Base-by-base conservation (phyloP, 2,329 filamentous ascomycete species). In the Trichophyton schoenleinii region DNA sequence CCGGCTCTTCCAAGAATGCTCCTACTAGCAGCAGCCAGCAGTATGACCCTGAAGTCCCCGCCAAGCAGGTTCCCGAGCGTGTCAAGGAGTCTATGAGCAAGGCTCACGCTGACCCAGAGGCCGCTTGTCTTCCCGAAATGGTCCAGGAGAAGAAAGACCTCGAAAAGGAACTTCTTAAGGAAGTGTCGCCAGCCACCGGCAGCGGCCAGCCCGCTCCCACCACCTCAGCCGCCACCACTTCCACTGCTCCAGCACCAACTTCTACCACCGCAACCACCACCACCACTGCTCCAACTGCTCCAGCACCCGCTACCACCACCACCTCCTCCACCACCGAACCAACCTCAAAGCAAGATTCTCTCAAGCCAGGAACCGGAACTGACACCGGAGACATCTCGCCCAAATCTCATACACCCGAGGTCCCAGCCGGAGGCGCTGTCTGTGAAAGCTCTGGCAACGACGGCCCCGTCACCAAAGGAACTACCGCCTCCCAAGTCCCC, bases 101-200 rank as follows among this genome's bases (percentile, higher is more conserved):
- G 60, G 81, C 87, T 22, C 81, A 83, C 60, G 72, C 80, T 68
- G 79, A 77, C 63, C 86, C 88, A 7, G 89, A 94, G 74, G 89
- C 89, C 38, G 83, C 87, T 41, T 81, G 82, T 61, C 87, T 85
- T 72, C 77, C 83, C 1, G 79, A 80, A 61, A 87, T 85, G 18
- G 87, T 94, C 5, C 76, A 81, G 64, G 88, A 91, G 67, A 94
- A 94, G 82, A 83, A 83, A 71, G 80, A 78, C 8, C 80, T 91
- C 3, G 89, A 95, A 77, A 73, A 82, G 28, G 87, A 95, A 75
- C 79, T 95, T 7, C 77, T 91, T 57, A 80, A 83, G 62, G 74
- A 73, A 53, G 70, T 78, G 9, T 66, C 67, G 0, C 63, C 69
- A 4, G 68, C 70, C 15, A 70, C 76, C n/a, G 72, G 70, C 2